These are phyloP conservation scores for Phytophthora macrochlamydospora DNA, from an alignment of 352 stramenopile species.

Conservation along the genomic window DNA sequence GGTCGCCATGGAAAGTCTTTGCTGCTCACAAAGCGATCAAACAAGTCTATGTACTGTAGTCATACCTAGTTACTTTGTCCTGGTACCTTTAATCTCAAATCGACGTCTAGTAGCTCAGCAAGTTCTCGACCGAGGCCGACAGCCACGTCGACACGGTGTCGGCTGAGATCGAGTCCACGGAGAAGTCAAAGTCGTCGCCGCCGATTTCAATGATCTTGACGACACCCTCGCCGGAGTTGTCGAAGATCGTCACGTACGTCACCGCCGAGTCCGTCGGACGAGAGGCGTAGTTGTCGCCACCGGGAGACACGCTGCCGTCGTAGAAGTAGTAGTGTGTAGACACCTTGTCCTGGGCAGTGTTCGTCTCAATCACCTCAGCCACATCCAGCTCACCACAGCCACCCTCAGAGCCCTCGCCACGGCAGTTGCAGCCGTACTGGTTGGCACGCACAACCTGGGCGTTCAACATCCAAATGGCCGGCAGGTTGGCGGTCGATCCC, in stretches of 20 bases:
- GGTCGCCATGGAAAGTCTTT: too few relatives aligned
- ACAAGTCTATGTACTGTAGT: too few relatives aligned
- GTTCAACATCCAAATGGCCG: conserved; percentile 84
- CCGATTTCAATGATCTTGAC: conserved; percentile 60
- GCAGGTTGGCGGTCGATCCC: conserved; percentile 51
- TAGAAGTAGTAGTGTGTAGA: conserved; percentile 84
- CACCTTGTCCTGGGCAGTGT: conserved; percentile 52
- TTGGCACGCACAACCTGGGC: conserved; percentile 67
- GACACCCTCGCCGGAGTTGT: conserved; percentile 44
- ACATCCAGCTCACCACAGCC: conserved; percentile 79
- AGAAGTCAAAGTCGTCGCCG: conserved; percentile 53
- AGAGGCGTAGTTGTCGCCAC: conserved; percentile 52
- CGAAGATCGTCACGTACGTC: conserved; percentile 63
- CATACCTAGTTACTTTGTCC: too few relatives aligned
- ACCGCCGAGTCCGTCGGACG: conserved; percentile 37
- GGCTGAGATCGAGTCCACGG: conserved; percentile 32
- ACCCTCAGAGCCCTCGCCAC: conserved; percentile 47
- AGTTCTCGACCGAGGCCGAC: conserved; percentile 40
- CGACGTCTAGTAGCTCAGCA: conserved; percentile 25
- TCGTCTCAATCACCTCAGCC: conserved; percentile 78
- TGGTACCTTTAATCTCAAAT: too few relatives aligned
- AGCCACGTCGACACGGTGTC: conserved; percentile 43
- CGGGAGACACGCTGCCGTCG: conserved; percentile 51
- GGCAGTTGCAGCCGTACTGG: conserved; percentile 85
- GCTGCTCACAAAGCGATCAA: too few relatives aligned